A percentile compares a stretch with the other conserved stretches of the same genome.
Evolutionary conservation across 2,329 filamentous ascomycete species (phyloP).

Genomic region (Arthrobotrys conoides): DNA sequence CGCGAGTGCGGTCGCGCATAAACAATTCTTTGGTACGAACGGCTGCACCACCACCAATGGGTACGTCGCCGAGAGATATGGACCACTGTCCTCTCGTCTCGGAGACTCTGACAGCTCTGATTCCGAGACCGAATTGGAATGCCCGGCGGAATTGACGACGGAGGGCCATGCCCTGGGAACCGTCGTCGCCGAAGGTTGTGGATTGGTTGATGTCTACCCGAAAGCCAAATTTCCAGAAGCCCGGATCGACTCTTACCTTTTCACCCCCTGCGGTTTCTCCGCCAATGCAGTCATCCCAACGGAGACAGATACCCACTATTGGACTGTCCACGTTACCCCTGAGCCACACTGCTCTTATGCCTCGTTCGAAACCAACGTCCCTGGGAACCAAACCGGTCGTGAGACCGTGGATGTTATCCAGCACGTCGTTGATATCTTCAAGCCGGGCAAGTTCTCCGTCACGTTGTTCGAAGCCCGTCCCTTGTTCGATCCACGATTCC

Average conservation of each 20-base stretch:
- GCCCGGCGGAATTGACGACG: slow-evolving; percentile 82
- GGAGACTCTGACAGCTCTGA: slow-evolving; percentile 60
- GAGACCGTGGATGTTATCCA: slow-evolving; percentile 92
- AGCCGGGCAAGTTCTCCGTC: slow-evolving; percentile 96
- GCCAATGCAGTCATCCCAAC: slow-evolving; percentile 95
- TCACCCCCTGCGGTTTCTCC: slow-evolving; percentile 96
- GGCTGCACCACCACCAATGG: slow-evolving; percentile 74
- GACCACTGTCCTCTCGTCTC: slow-evolving; percentile 67
- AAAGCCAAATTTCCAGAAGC: slow-evolving; percentile 89
- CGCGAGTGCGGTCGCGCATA: slow-evolving; percentile 91
- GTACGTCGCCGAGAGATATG: slow-evolving; percentile 83
- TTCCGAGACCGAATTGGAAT: slow-evolving; percentile 65
- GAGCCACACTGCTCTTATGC: slow-evolving; percentile 98
- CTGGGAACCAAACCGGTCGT: slow-evolving; percentile 86
- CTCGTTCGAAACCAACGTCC: slow-evolving; percentile 98
- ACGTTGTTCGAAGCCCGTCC: slow-evolving; percentile 93
- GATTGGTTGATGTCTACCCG: slow-evolving; percentile 89
- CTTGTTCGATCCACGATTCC: slow-evolving; percentile 67
- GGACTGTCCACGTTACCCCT: slow-evolving; percentile 97
- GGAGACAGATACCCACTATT: slow-evolving; percentile 84
- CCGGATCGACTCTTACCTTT: slow-evolving; percentile 94
- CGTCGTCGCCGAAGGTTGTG: slow-evolving; percentile 90
- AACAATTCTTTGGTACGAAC: slow-evolving; percentile 77
- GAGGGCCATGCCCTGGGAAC: slow-evolving; percentile 95
- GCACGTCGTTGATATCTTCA: slow-evolving; percentile 95